Conservation (phyloP, 1,284 basidiomycete species). For the Taiwanofungus camphoratus region DNA sequence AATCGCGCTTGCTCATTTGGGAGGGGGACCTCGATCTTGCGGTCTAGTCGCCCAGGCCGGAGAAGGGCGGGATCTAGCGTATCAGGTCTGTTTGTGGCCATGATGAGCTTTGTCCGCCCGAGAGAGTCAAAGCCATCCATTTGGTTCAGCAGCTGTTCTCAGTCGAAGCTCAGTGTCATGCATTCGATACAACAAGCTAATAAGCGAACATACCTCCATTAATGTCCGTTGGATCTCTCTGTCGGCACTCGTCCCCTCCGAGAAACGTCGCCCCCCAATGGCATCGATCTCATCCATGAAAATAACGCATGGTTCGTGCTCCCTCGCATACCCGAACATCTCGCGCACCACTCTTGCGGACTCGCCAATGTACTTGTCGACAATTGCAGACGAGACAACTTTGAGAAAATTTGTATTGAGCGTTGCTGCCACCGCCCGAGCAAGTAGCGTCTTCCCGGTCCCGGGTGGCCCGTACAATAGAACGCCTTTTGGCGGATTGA, state of each 20-base stretch:
- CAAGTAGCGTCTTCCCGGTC: constrained; percentile 94
- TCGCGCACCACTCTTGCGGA: constrained; percentile 92
- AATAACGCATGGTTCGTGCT: constrained; percentile 98
- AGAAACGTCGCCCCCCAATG: constrained; percentile 93
- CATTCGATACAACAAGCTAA: neutral
- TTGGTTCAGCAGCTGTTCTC: constrained; percentile 85
- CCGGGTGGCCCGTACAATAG: constrained; percentile 92
- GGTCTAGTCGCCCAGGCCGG: constrained; percentile 92
- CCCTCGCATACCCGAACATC: constrained; percentile 97
- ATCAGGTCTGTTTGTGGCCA: constrained; percentile 97
- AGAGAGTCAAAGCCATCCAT: constrained; percentile 99
- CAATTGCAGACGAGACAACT: constrained; percentile 98
- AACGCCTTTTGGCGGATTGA: constrained; percentile 93
- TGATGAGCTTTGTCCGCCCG: constrained; percentile 95
- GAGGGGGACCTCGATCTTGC: constrained; percentile 97
- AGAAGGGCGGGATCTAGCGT: constrained; percentile 97
- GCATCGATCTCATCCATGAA: constrained; percentile 99
- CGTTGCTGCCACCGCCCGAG: constrained; percentile 94
- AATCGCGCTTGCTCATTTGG: constrained; percentile 95
- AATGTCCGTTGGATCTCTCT: constrained; percentile 98
- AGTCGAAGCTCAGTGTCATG: neutral
- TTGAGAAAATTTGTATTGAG: constrained; percentile 97
- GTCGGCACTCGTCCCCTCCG: constrained; percentile 97
- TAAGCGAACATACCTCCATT: constrained; percentile 78
- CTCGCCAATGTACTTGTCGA: constrained; percentile 99